Conservation (phyloP, 2,329 filamentous ascomycete genomes). For the Capronia americana region DNA sequence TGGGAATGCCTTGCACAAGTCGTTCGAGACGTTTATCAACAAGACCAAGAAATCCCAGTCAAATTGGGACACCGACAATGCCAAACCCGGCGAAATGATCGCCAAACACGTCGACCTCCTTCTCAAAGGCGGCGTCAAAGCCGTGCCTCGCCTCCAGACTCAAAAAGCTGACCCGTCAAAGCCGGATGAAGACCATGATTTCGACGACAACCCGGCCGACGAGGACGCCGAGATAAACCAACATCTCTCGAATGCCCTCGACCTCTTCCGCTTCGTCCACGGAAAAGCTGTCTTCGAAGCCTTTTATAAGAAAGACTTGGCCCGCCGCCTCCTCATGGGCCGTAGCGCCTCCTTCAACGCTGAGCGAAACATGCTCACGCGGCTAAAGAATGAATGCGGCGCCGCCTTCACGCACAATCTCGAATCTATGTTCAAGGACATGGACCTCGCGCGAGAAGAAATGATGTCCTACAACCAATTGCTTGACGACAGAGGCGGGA, state of each 20-base stretch:
- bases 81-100: slow-evolving; percentile 98
- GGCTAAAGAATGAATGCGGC: slow-evolving; percentile 91
- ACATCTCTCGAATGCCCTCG: slow-evolving; percentile 89
- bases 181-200: slow-evolving; percentile 67
- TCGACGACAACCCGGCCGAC: slow-evolving; percentile 51
- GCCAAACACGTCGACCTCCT: slow-evolving; percentile 94
- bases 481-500: slow-evolving; percentile 65
- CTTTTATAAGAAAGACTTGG: slow-evolving; percentile 98
- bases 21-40: slow-evolving; percentile 92
- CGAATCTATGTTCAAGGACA: slow-evolving; percentile 99
- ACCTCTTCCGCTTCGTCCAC: slow-evolving; percentile 95
- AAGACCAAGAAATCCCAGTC: slow-evolving; percentile 74
- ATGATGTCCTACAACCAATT: slow-evolving; percentile 85
- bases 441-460: slow-evolving; percentile 90
- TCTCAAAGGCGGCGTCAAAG: slow-evolving; percentile 84
- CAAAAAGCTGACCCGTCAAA: slow-evolving; percentile 58
- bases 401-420: slow-evolving; percentile 94
- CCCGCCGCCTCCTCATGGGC: slow-evolving; percentile 85
- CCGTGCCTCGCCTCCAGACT: slow-evolving; percentile 73
- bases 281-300: slow-evolving; percentile 98
- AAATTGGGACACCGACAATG: slow-evolving; percentile 80
- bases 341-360: slow-evolving; percentile 93
- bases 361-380: slow-evolving; percentile 91
- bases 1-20: slow-evolving; percentile 77
- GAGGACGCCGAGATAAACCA: slow-evolving; percentile 91